Conservation (phyloP, 1,284 basidiomycete species). For the Cryptococcus maquisensis region DNA sequence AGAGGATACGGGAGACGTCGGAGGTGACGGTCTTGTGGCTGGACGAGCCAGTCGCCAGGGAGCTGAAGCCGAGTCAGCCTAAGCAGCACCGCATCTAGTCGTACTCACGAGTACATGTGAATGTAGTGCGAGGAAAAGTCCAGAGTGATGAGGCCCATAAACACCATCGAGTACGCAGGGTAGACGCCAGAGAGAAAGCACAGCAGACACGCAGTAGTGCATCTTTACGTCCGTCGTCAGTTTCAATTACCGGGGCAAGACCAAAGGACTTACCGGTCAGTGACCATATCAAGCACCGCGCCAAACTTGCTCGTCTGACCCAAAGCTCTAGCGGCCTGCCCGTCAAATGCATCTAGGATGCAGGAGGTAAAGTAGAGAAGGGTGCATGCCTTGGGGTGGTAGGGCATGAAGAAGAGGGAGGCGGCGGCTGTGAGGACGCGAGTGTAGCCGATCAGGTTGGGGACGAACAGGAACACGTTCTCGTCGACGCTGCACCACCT, state of each 20-base stretch:
- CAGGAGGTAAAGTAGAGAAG: conserved; percentile 87
- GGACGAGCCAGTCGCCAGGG: conserved; percentile 82
- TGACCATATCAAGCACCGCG: conserved; percentile 98
- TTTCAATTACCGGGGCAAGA: too few species aligned
- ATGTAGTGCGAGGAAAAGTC: conserved; percentile 99
- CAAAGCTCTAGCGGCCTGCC: conserved; percentile 83
- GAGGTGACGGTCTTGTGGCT: conserved; percentile 90
- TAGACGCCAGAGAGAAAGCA: conserved; percentile 92
- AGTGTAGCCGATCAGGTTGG: conserved; percentile 94
- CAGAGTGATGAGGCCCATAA: conserved; percentile 93
- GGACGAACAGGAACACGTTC: conserved; percentile 93
- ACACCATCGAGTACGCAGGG: conserved; percentile 72
- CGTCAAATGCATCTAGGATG: conserved; percentile 92
- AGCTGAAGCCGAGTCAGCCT: conserved; percentile 54
- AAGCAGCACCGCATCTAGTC: neutral
- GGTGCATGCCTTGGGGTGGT: conserved; percentile 89
- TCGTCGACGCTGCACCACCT: conserved; percentile 51
- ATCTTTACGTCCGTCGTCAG: conserved; percentile 53
- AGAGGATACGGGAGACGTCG: conserved; percentile 86
- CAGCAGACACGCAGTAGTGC: conserved; percentile 90
- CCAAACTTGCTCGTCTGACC: conserved; percentile 94
- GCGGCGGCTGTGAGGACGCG: conserved; percentile 86
- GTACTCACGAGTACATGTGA: conserved; percentile 94
- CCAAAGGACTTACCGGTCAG: conserved; percentile 70
- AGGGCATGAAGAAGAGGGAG: conserved; percentile 89